These are phyloP conservation scores for Forsythia suspensa DNA, from an alignment of 257 asterid genomes.

Conservation along the genomic window DNA sequence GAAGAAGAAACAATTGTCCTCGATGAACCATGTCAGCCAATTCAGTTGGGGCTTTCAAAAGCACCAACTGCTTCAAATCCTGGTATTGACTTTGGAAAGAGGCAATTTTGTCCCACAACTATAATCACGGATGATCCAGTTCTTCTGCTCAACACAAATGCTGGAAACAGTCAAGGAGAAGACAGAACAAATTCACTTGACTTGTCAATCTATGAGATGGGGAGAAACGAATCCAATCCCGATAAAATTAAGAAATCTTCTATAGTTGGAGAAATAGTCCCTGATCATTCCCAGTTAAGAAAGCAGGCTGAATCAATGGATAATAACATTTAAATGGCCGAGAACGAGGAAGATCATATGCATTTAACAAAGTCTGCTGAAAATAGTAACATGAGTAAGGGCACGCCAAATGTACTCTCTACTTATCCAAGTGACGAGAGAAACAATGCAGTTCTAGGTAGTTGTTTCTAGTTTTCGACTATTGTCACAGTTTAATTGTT, in stretches of 20 bases:
- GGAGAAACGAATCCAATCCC: slow-evolving; percentile 10
- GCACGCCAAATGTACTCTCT: slow-evolving; percentile 5
- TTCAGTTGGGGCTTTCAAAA: slow-evolving; percentile 13
- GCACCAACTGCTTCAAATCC: neutral
- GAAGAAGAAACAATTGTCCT: slow-evolving; percentile 10
- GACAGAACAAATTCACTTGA: slow-evolving; percentile 32
- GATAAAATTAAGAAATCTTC: neutral
- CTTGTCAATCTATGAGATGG: slow-evolving; percentile 50
- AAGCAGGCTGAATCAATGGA: neutral
- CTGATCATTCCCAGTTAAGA: neutral
- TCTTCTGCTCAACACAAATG: slow-evolving; percentile 30
- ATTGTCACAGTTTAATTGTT: neutral
- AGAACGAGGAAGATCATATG: neutral
- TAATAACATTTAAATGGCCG: slow-evolving; percentile 2
- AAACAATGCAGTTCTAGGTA: neutral
- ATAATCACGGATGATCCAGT: slow-evolving; percentile 26
- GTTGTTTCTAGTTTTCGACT: neutral
- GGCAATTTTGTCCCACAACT: neutral
- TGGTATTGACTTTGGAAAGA: neutral
- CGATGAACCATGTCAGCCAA: slow-evolving; percentile 14
- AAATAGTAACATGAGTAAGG: neutral
- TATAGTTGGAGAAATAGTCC: neutral
- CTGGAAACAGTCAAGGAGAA: slow-evolving; percentile 25
- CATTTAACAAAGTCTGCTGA: neutral
- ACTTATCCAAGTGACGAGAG: slow-evolving; percentile 6